Conservation (phyloP, 2,329 filamentous ascomycete genomes). For the Trichoderma oligosporum region DNA sequence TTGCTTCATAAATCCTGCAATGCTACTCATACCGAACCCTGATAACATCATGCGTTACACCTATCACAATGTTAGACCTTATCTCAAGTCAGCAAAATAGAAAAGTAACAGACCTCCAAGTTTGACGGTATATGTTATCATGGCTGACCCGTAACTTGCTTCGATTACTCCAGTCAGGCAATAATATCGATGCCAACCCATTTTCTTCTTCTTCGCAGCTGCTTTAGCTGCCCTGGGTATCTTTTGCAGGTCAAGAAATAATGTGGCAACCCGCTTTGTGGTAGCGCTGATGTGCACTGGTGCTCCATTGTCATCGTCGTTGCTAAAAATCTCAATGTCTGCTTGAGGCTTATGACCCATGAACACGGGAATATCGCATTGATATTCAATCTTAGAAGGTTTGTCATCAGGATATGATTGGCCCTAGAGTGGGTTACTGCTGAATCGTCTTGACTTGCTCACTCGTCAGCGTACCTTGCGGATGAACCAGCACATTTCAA, state of each 20-base stretch:
- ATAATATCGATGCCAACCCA: conserved; percentile 38
- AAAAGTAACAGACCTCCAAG: conserved; percentile 33
- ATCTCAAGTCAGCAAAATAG: not conserved
- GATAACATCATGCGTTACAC: conserved; percentile 37
- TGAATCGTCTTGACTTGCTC: not conserved
- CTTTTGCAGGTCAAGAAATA: conserved; percentile 36
- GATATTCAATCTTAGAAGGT: conserved; percentile 36
- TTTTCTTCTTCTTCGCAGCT: conserved; percentile 31
- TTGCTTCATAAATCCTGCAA: not conserved
- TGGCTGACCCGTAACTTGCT: conserved; percentile 38
- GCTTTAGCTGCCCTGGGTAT: conserved; percentile 33
- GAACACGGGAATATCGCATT: conserved; percentile 38
- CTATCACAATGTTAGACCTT: conserved; percentile 22
- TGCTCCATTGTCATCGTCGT: conserved; percentile 31
- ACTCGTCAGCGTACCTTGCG: conserved; percentile 31
- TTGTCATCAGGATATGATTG: conserved; percentile 38
- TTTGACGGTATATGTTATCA: conserved; percentile 37
- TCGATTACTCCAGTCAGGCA: conserved; percentile 37
- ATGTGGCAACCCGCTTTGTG: conserved; percentile 33
- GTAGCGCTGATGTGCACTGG: conserved; percentile 31
- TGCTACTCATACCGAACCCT: conserved; percentile 34
- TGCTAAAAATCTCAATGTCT: conserved; percentile 38
- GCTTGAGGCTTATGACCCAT: conserved; percentile 36
- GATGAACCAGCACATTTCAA: conserved; percentile 41
- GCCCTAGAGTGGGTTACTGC: conserved; percentile 27